Percentiles rank a stretch among this genome's conserved stretches.
These are phyloP conservation scores for Podospora anserina DNA, from an alignment of 495 filamentous ascomycete genomes.

Conservation along the genomic window DNA sequence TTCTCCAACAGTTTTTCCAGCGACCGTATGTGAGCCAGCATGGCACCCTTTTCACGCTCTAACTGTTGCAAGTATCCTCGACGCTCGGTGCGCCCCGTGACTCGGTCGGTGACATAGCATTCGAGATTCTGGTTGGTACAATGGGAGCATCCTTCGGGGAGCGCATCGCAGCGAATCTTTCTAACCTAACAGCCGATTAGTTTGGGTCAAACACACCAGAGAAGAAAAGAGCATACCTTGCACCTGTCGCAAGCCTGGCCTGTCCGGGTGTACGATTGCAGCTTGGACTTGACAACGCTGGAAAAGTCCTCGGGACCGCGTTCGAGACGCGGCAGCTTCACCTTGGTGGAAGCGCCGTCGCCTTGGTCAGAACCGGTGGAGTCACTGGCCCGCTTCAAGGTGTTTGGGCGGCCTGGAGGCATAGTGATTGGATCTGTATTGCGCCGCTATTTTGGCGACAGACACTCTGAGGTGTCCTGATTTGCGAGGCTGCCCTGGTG, in stretches of 20 bases:
- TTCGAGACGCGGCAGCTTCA: conserved; percentile 49
- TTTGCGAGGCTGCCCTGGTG: background rate
- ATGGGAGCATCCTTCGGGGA: conserved; percentile 68
- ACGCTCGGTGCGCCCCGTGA: conserved; percentile 76
- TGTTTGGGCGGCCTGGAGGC: conserved; percentile 29
- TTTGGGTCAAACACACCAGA: conserved; percentile 4
- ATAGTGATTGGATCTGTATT: conserved; percentile 21
- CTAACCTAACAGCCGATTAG: conserved; percentile 55
- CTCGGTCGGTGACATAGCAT: conserved; percentile 80
- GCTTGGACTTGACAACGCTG: conserved; percentile 60
- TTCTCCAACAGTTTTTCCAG: conserved; percentile 47
- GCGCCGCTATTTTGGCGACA: conserved; percentile 6
- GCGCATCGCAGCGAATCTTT: conserved; percentile 79
- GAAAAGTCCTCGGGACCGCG: conserved; percentile 61
- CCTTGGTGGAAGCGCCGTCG: conserved; percentile 32
- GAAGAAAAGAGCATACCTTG: conserved; percentile 50
- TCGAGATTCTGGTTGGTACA: conserved; percentile 67
- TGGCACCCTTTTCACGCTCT: conserved; percentile 54
- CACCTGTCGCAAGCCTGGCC: conserved; percentile 90
- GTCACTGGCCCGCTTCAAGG: conserved; percentile 43
- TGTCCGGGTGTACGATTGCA: conserved; percentile 63
- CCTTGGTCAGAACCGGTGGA: conserved; percentile 30
- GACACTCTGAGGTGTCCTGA: background rate
- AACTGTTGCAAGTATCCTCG: conserved; percentile 70
- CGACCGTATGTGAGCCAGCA: conserved; percentile 49